Evolutionary conservation across 768 basidiomycete species (phyloP), one percentile per base, ranked within the genome.

Genomic region (Amanita jacksonii): DNA sequence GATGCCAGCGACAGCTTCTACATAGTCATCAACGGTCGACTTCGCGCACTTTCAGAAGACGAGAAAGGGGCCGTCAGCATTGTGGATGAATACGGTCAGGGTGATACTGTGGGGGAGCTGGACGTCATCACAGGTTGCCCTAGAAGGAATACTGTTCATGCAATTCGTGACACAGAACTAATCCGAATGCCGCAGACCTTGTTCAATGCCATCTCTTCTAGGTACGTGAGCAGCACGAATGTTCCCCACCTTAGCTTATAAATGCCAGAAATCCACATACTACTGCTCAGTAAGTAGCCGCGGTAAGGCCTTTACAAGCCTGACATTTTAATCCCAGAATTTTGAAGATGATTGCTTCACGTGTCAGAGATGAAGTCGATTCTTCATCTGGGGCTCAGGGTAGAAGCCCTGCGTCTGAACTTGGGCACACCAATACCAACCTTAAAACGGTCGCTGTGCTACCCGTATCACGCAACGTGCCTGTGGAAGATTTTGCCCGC

Each of bases 161-260:
- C 96, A 5, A 98, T 99, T 51, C 89, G 96, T 54, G 96, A 99
- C 58, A 91, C 92, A 0, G 96, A 99, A 60, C 72, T 99, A 9
- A 94, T 94, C 22, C 71, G 94, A 22, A 96, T 99, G 86, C 96
- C 96, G 1, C 81, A 87, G 55, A 96, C 96, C 0, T 70, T 99
- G 8, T 99, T 98, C 70, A 98, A 98, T 60, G 96, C 96, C 1
- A 94, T 98, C 47, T 90, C 88, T 34, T 82, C 85, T 8, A 69
- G 86, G 85, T 84, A 48, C 50, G 74, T 54, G 31, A 3, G 1
- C 22, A 28, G 10, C 8, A 5, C 12, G 9, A 15, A 30, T 20
- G 12, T 28, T 51, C 45, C 18, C 22, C 23, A 25, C 19, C 35
- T 16, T 39, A 15, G 24, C 3, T 25, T 12, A 22, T 43, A 12